Base-by-base conservation (phyloP, 805 yeast species). In the Candida xyloterini region DNA sequence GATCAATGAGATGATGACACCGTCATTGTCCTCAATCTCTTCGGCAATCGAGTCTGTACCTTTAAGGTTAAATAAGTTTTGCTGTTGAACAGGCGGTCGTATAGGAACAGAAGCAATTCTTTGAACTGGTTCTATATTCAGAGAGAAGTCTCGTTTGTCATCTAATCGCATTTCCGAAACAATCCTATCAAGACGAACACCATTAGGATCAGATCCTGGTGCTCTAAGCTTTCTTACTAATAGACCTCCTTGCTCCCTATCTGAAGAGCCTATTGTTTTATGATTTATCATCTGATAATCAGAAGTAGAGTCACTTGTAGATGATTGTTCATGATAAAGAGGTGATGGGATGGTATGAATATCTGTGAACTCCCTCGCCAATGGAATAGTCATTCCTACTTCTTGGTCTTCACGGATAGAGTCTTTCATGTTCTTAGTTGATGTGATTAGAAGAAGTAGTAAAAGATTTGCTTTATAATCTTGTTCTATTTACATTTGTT, bases 21-120 rank as follows among this genome's bases (percentile, higher is more conserved):
- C 30, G 1, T 35, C 38, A 7, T 34, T 42, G 2, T 33, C 22
- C 8, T 47, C 47, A 20, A 35, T 43, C 15, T 36, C 34, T n/a
- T 46, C 46, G n/a, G 30, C 40, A 14, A 35, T 18, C 9, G 37
- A 24, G 20, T 30, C 43, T 13, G 44, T 44, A 14, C 43, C 39
- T n/a, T 30, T 34, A 10, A 37, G 18, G 15, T 42, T 40, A 14
- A 45, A 33, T 6, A 38, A 42, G 14, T 36, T 30, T 29, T 55
- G 57, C 25, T 45, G 44, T 11, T 44, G 6, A 4, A 44, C 36
- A 3, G 57, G 51, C 21, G 53, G 45, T 27, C 44, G 35, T 20
- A 48, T 27, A 0, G 65, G 65, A 6, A 57, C 47, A 5, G 64
- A 56, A 3, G 48, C 64, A 8, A 56, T 48, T 42, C 65, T 47